phyloP scores from a whole-genome alignment of 2,329 filamentous ascomycete species.

The Neonectria neomacrospora region DNA sequence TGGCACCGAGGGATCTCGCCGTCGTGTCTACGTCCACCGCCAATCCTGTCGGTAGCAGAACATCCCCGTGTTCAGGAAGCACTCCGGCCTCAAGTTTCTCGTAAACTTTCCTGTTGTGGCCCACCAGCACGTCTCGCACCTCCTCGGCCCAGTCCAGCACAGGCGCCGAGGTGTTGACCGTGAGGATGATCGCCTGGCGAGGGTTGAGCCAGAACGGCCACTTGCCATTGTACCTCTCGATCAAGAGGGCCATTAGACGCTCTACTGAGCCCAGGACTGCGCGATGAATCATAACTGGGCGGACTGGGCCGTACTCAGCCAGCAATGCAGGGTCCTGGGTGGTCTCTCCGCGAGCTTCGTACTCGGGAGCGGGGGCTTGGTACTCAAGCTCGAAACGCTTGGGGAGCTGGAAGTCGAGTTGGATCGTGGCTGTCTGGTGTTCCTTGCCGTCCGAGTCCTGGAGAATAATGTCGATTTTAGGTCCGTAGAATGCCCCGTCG shows the following conservation, averaged over 20 bases:
- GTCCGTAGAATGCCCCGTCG: constrained; percentile 90
- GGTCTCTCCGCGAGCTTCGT: constrained; percentile 64
- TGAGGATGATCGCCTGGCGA: constrained; percentile 78
- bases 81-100: constrained; percentile 48
- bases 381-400: constrained; percentile 84
- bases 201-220: constrained; percentile 94
- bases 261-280: constrained; percentile 88
- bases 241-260: constrained; percentile 84
- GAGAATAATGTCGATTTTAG: constrained; percentile 89
- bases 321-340: constrained; percentile 61
- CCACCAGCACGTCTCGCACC: constrained; percentile 62
- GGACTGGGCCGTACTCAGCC: constrained; percentile 66
- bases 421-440: constrained; percentile 89
- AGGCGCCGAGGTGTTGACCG: constrained; percentile 71
- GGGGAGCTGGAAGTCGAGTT: constrained; percentile 90
- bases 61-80: constrained; percentile 52
- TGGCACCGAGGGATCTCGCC: constrained; percentile 71
- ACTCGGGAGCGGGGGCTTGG: constrained; percentile 72
- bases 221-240: constrained; percentile 81
- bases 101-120: constrained; percentile 51
- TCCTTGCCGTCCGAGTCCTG: constrained; percentile 84
- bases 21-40: constrained; percentile 77
- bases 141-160: constrained; percentile 62
- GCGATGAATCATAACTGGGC: constrained; percentile 84
- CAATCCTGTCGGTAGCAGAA: constrained; percentile 68